Evolutionary conservation across 2,329 filamentous ascomycete genomes (phyloP).

Genomic region (Alternaria consortialis): DNA sequence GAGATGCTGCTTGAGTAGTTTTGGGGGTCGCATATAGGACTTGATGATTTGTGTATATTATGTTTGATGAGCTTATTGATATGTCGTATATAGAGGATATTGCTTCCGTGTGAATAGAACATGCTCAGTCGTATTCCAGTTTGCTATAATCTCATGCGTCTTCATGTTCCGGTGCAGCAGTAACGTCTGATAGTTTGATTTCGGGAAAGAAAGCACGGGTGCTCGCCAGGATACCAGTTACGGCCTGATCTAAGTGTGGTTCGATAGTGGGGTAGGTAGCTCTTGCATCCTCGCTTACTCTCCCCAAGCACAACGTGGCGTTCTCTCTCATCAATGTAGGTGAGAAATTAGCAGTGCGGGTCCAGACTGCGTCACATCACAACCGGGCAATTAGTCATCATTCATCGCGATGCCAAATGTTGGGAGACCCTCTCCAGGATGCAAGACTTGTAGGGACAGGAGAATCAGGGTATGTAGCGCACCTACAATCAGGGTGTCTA

Average conservation of each 20-base stretch:
- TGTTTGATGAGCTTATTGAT: background rate
- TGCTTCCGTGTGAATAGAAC: background rate
- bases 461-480: conserved; percentile 41
- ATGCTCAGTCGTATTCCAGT: background rate
- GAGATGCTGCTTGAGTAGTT: conserved; percentile 8
- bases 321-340: conserved; percentile 2
- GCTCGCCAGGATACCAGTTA: background rate
- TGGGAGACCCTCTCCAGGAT: conserved; percentile 44
- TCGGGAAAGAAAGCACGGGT: background rate
- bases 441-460: conserved; percentile 42
- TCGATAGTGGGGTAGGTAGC: background rate
- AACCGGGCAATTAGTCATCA: conserved; percentile 6
- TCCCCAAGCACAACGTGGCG: conserved; percentile 1
- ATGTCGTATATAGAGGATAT: conserved; percentile 4
- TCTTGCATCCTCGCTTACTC: conserved; percentile 2
- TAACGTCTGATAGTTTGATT: background rate
- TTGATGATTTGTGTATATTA: conserved; percentile 11
- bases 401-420: conserved; percentile 38
- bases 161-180: background rate
- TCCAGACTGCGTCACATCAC: background rate
- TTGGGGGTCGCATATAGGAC: background rate
- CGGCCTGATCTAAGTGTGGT: background rate
- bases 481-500: background rate
- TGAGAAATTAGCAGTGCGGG: conserved; percentile 5
- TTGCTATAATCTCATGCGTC: background rate